A percentile compares a stretch with the other conserved stretches of the same genome.
These are phyloP conservation scores for Cryptococcus floricola DNA, from an alignment of 1,284 basidiomycete genomes.

Conservation along the genomic window DNA sequence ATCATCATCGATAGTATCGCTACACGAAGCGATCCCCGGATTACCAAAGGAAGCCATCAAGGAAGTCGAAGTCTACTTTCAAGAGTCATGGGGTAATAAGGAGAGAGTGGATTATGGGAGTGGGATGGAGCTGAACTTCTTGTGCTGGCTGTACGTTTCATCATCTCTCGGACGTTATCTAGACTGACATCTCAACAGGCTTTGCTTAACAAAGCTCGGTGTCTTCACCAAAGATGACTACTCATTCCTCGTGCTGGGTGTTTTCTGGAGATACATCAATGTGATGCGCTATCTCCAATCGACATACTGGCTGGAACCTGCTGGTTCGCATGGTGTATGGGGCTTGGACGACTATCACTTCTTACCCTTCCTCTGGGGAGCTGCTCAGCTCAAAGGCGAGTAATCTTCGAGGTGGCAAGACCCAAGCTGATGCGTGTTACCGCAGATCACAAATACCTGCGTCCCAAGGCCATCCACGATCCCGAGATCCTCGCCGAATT, in stretches of 20 bases:
- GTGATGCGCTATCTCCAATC: conserved; percentile 89
- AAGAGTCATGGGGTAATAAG: conserved; percentile 85
- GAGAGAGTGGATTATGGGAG: conserved; percentile 96
- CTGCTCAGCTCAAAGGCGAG: conserved; percentile 65
- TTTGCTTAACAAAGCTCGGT: conserved; percentile 74
- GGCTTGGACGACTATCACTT: conserved; percentile 98
- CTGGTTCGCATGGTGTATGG: conserved; percentile 97
- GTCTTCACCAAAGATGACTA: conserved; percentile 67
- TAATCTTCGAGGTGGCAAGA: neutral
- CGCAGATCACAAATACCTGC: conserved; percentile 79
- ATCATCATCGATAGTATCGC: conserved; percentile 48
- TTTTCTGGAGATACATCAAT: conserved; percentile 92
- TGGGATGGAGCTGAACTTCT: conserved; percentile 97
- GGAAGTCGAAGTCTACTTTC: conserved; percentile 77
- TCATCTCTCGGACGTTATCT: too few species aligned
- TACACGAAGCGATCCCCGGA: conserved; percentile 59
- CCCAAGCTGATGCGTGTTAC: neutral
- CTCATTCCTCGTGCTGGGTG: conserved; percentile 70
- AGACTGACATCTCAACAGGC: conserved; percentile 51
- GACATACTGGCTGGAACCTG: conserved; percentile 96
- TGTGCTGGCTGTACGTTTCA: conserved; percentile 84
- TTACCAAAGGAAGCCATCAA: conserved; percentile 59
- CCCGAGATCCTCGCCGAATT: conserved; percentile 90
- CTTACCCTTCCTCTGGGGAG: conserved; percentile 86
- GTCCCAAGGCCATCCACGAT: conserved; percentile 90